These are phyloP conservation scores for Rosa hybrid DNA, from an alignment of 331 rosid species.

Conservation along the genomic window DNA sequence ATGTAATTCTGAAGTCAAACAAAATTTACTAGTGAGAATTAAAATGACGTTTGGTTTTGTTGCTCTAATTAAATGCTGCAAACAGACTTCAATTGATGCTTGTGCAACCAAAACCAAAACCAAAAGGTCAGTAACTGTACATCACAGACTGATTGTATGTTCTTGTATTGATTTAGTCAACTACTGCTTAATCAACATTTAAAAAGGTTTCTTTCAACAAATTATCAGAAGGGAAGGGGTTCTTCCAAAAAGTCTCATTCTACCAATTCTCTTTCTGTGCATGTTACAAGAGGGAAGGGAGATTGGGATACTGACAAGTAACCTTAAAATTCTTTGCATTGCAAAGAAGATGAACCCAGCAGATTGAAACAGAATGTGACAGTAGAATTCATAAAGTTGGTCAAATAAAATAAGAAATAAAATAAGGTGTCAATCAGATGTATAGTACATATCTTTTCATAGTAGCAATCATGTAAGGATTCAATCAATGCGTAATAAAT, in stretches of 20 bases:
- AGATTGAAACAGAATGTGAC: background rate
- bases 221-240: background rate
- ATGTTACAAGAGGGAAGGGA: background rate
- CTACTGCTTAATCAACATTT: background rate
- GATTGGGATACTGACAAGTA: background rate
- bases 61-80: background rate
- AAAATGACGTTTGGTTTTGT: background rate
- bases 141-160: background rate
- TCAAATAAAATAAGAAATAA: background rate
- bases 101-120: background rate
- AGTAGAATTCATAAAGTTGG: background rate
- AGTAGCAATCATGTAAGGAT: background rate
- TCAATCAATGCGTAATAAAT: background rate
- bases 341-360: slow-evolving; percentile 12
- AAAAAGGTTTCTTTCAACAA: background rate
- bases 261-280: background rate
- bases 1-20: slow-evolving; percentile 2
- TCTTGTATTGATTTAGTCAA: background rate
- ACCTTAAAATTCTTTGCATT: no score
- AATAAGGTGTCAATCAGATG: background rate
- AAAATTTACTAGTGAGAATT: background rate
- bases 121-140: background rate
- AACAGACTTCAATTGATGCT: background rate
- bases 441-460: background rate
- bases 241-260: background rate